These are phyloP conservation scores for Dendrobium chrysotoxum DNA, from an alignment of 106 monocot genomes.

Conservation along the genomic window DNA sequence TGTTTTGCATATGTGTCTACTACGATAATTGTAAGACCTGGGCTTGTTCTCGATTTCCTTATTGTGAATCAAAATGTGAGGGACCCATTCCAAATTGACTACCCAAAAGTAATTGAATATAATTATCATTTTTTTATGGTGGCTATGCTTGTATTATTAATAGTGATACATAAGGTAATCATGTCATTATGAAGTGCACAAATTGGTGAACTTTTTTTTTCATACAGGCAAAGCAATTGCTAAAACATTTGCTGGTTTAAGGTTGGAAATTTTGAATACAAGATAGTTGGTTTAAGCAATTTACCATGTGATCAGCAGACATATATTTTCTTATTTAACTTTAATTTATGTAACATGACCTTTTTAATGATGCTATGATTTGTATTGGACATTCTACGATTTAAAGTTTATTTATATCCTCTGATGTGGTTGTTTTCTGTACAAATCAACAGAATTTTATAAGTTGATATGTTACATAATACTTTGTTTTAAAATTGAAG, in stretches of 20 bases:
- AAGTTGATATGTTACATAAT: too few species aligned
- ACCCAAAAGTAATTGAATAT: slow-evolving; percentile 50
- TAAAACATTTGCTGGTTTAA: slow-evolving; percentile 80
- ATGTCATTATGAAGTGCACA: background rate
- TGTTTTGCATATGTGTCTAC: slow-evolving; percentile 75
- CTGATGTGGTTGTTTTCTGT: too few species aligned
- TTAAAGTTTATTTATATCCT: too few species aligned
- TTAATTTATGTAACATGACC: too few species aligned
- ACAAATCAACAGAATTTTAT: too few species aligned
- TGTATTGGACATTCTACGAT: too few species aligned
- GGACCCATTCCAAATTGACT: too few species aligned
- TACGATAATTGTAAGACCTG: slow-evolving; percentile 89
- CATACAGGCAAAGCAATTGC: slow-evolving; percentile 65
- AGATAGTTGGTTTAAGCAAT: slow-evolving; percentile 85
- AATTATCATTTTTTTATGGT: too few species aligned
- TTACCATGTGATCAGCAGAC: slow-evolving; percentile 52
- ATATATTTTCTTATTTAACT: slow-evolving; percentile 18
- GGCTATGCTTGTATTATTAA: background rate
- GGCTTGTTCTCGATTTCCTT: slow-evolving; percentile 80
- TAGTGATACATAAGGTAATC: background rate
- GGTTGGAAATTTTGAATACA: slow-evolving; percentile 49
- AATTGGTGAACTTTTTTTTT: background rate
- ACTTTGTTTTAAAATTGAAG: too few species aligned
- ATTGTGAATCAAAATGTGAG: slow-evolving; percentile 77
- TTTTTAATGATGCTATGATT: too few species aligned